Percentiles rank a stretch among this genome's conserved stretches.
These are phyloP conservation scores for Russula sp. DNA, from an alignment of 768 basidiomycete species.

Conservation along the genomic window DNA sequence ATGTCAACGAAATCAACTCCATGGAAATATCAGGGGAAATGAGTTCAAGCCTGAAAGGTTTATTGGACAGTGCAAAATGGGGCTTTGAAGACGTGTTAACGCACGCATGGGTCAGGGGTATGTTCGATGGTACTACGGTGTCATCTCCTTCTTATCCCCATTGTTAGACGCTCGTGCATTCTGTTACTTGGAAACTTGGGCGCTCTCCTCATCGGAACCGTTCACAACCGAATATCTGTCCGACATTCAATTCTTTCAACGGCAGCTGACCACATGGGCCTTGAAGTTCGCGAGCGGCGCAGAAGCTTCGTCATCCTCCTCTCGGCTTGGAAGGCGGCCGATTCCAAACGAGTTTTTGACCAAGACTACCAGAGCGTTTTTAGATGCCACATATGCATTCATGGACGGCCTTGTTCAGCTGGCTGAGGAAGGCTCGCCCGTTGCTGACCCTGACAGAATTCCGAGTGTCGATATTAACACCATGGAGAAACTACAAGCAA, in stretches of 20 bases:
- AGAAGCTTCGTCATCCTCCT: conserved; percentile 51
- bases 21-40: conserved; percentile 82
- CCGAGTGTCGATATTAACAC: conserved; percentile 34
- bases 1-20: conserved; percentile 70
- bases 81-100: conserved; percentile 81
- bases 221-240: conserved; percentile 71
- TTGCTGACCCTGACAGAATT: conserved; percentile 40
- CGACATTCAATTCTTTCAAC: conserved; percentile 79
- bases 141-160: conserved; percentile 4
- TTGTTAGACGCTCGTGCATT: conserved; percentile 74
- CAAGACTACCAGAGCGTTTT: conserved; percentile 80
- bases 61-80: conserved; percentile 84
- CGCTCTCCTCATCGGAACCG: conserved; percentile 55
- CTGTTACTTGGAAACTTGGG: conserved; percentile 86
- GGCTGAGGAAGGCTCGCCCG: conserved; percentile 65
- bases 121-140: conserved; percentile 29
- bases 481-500: conserved; percentile 43
- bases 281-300: conserved; percentile 80
- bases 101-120: conserved; percentile 80
- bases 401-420: conserved; percentile 82
- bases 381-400: conserved; percentile 82
- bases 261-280: conserved; percentile 68
- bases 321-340: conserved; percentile 53
- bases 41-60: conserved; percentile 59
- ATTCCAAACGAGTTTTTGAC: conserved; percentile 61